Evolutionary conservation across 208 protist genomes (phyloP).

Genomic region (Trypanosoma grayi): DNA sequence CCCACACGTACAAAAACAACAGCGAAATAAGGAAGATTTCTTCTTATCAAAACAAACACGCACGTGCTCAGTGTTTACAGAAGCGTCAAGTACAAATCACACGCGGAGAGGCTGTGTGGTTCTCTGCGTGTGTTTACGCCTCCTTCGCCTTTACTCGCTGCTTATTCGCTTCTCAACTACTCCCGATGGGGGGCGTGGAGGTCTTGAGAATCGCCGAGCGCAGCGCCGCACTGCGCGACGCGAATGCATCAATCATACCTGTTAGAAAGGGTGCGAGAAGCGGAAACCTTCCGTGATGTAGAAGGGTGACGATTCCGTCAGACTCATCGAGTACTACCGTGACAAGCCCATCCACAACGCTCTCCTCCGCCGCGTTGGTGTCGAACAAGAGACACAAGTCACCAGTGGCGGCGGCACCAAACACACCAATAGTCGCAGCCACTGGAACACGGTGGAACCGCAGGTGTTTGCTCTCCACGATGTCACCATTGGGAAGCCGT

Average conservation of each 20-base stretch:
- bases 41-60: too few relatives aligned
- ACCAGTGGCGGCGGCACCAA: not conserved
- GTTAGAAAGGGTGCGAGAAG: constrained; percentile 38
- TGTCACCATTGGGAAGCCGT: constrained; percentile 68
- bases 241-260: constrained; percentile 14
- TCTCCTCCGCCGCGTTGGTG: constrained; percentile 79
- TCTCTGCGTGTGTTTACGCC: too few relatives aligned
- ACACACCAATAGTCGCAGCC: constrained; percentile 52
- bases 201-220: constrained; percentile 23
- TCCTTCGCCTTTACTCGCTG: constrained; percentile 9
- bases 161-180: not conserved
- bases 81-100: too few relatives aligned
- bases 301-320: constrained; percentile 42
- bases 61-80: too few relatives aligned
- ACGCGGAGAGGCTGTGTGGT: too few relatives aligned
- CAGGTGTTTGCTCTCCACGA: constrained; percentile 43
- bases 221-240: constrained; percentile 4
- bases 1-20: too few relatives aligned
- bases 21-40: too few relatives aligned
- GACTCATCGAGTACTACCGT: constrained; percentile 67
- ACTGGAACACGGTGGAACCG: constrained; percentile 51
- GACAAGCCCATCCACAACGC: constrained; percentile 49
- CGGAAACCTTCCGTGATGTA: constrained; percentile 49
- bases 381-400: constrained; percentile 59
- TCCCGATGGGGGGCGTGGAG: not conserved